A percentile compares a stretch with the other conserved stretches of the same genome.
Conservation (phyloP, 495 filamentous ascomycete species). For the Daldinia grandis region DNA sequence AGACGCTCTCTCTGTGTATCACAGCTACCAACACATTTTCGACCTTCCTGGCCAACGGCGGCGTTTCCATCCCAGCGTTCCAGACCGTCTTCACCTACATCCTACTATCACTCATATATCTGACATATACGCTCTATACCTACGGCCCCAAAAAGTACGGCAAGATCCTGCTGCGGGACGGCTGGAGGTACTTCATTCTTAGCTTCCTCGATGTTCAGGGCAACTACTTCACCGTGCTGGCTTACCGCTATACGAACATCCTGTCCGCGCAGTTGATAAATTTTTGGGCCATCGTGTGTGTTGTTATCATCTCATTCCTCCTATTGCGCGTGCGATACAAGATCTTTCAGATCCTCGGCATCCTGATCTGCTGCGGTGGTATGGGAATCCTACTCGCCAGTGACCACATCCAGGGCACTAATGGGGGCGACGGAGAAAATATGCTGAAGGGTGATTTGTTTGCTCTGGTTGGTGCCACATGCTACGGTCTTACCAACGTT, state of each 20-base stretch:
- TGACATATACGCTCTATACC: slow-evolving; percentile 79
- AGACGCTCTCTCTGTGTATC: slow-evolving; percentile 86
- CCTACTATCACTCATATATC: slow-evolving; percentile 83
- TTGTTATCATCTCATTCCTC: slow-evolving; percentile 83
- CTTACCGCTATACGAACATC: slow-evolving; percentile 91
- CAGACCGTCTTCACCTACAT: slow-evolving; percentile 96
- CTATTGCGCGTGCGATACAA: slow-evolving; percentile 90
- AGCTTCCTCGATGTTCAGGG: slow-evolving; percentile 94
- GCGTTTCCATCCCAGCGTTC: slow-evolving; percentile 93
- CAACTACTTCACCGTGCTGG: slow-evolving; percentile 96
- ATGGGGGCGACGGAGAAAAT: slow-evolving; percentile 69
- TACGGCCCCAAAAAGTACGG: slow-evolving; percentile 79
- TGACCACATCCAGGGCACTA: slow-evolving; percentile 80
- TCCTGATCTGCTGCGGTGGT: slow-evolving; percentile 89
- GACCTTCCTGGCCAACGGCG: slow-evolving; percentile 69
- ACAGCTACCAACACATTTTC: slow-evolving; percentile 90
- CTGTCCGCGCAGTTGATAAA: slow-evolving; percentile 94
- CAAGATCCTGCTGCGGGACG: slow-evolving; percentile 68
- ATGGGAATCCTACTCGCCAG: slow-evolving; percentile 88
- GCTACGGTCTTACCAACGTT: slow-evolving; percentile 91
- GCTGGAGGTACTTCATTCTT: slow-evolving; percentile 95
- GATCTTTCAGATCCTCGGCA: slow-evolving; percentile 80
- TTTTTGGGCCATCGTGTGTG: slow-evolving; percentile 97
- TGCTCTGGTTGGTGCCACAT: slow-evolving; percentile 83
- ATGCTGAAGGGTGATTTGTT: slow-evolving; percentile 94